A percentile compares a stretch with the other conserved stretches of the same genome.
phyloP scores from a whole-genome alignment of 1,284 basidiomycete species.

The Apiotrichum veenhuisii region DNA sequence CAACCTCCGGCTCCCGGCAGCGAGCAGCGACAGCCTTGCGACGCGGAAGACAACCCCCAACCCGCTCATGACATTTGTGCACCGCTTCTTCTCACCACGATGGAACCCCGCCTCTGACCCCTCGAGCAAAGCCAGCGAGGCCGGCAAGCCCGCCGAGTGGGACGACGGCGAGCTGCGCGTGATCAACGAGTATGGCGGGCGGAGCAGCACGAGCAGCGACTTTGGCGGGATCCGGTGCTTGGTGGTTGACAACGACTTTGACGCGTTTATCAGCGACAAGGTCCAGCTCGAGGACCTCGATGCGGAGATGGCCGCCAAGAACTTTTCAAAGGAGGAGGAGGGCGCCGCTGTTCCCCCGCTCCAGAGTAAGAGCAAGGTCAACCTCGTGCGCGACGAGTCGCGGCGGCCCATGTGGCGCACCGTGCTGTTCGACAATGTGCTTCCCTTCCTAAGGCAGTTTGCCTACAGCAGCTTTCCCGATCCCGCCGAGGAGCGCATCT shows the following conservation, averaged over 20 bases:
- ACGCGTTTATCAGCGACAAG: no score
- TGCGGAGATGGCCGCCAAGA: not conserved
- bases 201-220: not conserved
- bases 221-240: conserved; percentile 8
- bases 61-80: no score
- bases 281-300: conserved; percentile 12
- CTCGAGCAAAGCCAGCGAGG: no score
- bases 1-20: no score
- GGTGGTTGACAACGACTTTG: conserved; percentile 43
- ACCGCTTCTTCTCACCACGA: no score
- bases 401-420: conserved; percentile 3
- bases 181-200: not conserved
- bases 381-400: not conserved
- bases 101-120: no score
- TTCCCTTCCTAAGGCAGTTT: conserved; percentile 1
- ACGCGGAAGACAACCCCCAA: no score
- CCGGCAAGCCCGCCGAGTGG: no score
- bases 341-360: not conserved
- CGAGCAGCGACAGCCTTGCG: no score
- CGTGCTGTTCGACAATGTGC: not conserved
- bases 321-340: not conserved
- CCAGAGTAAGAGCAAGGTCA: not conserved
- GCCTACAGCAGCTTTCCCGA: conserved; percentile 40
- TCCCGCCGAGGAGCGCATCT: conserved; percentile 36
- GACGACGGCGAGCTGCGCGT: no score